phyloP scores from a whole-genome alignment of 2,329 filamentous ascomycete genomes.

The Emmonsiellopsis sp. region DNA sequence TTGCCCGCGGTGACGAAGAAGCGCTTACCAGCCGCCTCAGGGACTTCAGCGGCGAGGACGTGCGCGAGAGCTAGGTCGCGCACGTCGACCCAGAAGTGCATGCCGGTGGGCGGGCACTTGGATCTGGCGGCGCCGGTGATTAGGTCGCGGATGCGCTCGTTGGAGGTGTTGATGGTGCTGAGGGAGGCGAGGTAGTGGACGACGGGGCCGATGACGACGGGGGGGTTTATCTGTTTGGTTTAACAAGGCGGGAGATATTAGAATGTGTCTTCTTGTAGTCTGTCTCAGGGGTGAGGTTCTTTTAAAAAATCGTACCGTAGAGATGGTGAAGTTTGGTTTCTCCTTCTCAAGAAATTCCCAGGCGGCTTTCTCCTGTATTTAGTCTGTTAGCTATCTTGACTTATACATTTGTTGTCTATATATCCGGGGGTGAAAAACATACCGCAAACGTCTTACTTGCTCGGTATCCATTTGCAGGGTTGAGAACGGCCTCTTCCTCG shows the following conservation, averaged over 20 bases:
- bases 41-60: slow-evolving; percentile 37
- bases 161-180: slow-evolving; percentile 63
- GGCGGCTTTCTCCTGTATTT: slow-evolving; percentile 47
- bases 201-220: slow-evolving; percentile 55
- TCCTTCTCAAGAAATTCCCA: slow-evolving; percentile 55
- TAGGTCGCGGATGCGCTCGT: slow-evolving; percentile 56
- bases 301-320: slow-evolving; percentile 38
- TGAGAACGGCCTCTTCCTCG: slow-evolving; percentile 30
- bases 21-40: slow-evolving; percentile 36
- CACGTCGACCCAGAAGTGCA: slow-evolving; percentile 50
- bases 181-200: slow-evolving; percentile 56
- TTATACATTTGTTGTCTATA: neutral
- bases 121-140: slow-evolving; percentile 52
- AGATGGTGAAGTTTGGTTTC: slow-evolving; percentile 50
- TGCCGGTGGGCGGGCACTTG: slow-evolving; percentile 49
- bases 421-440: slow-evolving; percentile 5
- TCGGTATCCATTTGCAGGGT: slow-evolving; percentile 29
- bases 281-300: neutral
- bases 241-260: neutral
- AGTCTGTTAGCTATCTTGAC: neutral
- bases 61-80: slow-evolving; percentile 42
- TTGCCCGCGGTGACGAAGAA: slow-evolving; percentile 37
- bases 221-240: slow-evolving; percentile 37
- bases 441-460: slow-evolving; percentile 46
- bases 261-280: neutral